Evolutionary conservation across 805 yeast species (phyloP).

Genomic region (Allodekkera sacchari): DNA sequence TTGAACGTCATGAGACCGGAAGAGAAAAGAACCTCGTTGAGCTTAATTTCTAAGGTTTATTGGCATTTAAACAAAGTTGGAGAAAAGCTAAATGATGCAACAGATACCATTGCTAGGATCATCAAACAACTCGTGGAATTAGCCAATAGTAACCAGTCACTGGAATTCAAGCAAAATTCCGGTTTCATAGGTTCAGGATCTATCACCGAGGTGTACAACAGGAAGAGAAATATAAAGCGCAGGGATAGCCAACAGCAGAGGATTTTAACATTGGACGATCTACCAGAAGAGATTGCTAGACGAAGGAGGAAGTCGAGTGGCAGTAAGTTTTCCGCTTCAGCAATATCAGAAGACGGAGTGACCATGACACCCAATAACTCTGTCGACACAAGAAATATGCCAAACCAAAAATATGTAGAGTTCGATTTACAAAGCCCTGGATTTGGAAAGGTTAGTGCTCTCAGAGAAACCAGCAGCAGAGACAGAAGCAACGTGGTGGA

Average conservation of each 20-base stretch:
- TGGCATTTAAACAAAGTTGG: conserved; percentile 55
- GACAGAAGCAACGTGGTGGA: no score
- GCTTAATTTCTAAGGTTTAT: conserved; percentile 42
- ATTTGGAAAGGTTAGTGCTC: no score
- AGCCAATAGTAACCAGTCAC: conserved; percentile 23
- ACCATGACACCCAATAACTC: no score
- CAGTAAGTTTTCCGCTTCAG: background rate
- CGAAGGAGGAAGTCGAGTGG: background rate
- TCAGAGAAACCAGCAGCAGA: no score
- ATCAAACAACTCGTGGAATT: conserved; percentile 42
- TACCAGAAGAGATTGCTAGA: conserved; percentile 6
- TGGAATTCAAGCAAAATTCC: conserved; percentile 3
- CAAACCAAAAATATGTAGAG: no score
- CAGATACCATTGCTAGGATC: conserved; percentile 50
- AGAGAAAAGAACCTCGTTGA: conserved; percentile 35
- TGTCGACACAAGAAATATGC: no score
- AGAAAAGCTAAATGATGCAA: conserved; percentile 48
- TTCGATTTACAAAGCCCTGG: no score
- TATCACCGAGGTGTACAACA: conserved; percentile 4
- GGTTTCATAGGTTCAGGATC: conserved; percentile 12
- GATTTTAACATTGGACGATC: conserved; percentile 14
- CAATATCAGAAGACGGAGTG: no score
- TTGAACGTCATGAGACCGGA: conserved; percentile 29
- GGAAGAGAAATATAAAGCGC: conserved; percentile 3
- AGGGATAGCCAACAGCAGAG: conserved; percentile 17